A percentile compares a stretch with the other conserved stretches of the same genome.
Conservation (phyloP, 192 early-diverging fungal species). For the Geranomyces variabilis region DNA sequence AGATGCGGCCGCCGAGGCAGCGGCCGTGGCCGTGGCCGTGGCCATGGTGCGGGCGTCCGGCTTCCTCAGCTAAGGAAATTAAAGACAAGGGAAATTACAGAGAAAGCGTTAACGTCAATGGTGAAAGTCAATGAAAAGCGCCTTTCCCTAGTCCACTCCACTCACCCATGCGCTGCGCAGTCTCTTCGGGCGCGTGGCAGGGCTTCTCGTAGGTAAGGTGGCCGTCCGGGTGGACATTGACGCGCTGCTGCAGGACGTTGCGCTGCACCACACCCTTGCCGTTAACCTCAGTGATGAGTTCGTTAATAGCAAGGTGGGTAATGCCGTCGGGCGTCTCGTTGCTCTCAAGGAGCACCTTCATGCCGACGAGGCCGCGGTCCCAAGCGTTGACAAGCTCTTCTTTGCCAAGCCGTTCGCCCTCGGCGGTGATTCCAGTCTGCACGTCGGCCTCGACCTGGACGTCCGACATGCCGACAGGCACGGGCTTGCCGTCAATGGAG, state of each 20-base stretch:
- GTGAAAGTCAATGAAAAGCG: no score
- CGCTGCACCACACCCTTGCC: constrained; percentile 30
- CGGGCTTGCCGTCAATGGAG: constrained; percentile 36
- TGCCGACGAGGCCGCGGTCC: constrained; percentile 43
- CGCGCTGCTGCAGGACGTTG: constrained; percentile 41
- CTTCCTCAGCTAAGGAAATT: neutral
- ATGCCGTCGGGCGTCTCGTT: constrained; percentile 23
- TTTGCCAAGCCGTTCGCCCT: constrained; percentile 20
- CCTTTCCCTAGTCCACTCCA: no score
- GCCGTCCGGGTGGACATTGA: constrained; percentile 39
- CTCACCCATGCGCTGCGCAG: constrained; percentile 11
- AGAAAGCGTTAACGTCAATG: no score
- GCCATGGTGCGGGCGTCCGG: neutral
- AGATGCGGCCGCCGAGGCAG: constrained; percentile 17
- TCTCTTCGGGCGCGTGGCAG: constrained; percentile 22
- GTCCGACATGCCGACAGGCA: constrained; percentile 44
- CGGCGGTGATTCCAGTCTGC: constrained; percentile 28
- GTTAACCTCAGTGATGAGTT: constrained; percentile 42
- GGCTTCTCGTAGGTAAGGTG: constrained; percentile 23
- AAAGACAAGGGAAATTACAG: neutral
- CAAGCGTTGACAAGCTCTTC: constrained; percentile 26
- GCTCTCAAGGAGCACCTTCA: constrained; percentile 37
- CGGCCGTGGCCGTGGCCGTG: neutral
- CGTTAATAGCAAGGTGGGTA: constrained; percentile 38
- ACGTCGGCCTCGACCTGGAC: constrained; percentile 40